Evolutionary conservation across 164 flowering plant species (phyloP).

Genomic region (Houttuynia cordata): DNA sequence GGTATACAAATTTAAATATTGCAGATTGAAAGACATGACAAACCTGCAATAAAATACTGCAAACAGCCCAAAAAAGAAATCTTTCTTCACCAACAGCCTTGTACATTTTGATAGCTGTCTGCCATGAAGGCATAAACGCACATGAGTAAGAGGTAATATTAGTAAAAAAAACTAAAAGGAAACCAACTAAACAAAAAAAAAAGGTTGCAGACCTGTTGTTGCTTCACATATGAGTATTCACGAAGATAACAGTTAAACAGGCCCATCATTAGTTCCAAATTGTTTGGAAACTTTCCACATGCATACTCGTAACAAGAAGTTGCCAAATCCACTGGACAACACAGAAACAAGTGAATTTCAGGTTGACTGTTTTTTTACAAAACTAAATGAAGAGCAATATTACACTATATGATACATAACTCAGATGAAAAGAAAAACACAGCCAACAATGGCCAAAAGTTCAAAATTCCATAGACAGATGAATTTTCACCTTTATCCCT

Average conservation of each 20-base stretch:
- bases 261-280: constrained; percentile 81
- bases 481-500: not conserved
- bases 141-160: not conserved
- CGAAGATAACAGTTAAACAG: constrained; percentile 91
- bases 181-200: not conserved
- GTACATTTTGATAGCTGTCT: constrained; percentile 98
- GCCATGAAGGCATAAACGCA: constrained; percentile 5
- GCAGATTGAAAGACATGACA: not conserved
- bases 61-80: constrained; percentile 94
- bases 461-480: too few relatives aligned
- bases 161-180: not conserved
- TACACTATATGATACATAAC: too few relatives aligned
- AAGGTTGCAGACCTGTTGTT: constrained; percentile 65
- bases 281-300: constrained; percentile 57
- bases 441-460: too few relatives aligned
- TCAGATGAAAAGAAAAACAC: too few relatives aligned
- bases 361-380: too few relatives aligned
- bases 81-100: constrained; percentile 82
- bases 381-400: too few relatives aligned
- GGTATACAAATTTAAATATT: too few relatives aligned
- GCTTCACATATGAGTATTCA: constrained; percentile 85
- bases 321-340: constrained; percentile 73
- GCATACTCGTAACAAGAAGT: constrained; percentile 85
- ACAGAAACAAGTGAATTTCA: constrained; percentile 12
- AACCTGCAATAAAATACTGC: constrained; percentile 94